These are phyloP conservation scores for Diaporthe humulicola DNA, from an alignment of 2,329 filamentous ascomycete genomes.

Conservation along the genomic window DNA sequence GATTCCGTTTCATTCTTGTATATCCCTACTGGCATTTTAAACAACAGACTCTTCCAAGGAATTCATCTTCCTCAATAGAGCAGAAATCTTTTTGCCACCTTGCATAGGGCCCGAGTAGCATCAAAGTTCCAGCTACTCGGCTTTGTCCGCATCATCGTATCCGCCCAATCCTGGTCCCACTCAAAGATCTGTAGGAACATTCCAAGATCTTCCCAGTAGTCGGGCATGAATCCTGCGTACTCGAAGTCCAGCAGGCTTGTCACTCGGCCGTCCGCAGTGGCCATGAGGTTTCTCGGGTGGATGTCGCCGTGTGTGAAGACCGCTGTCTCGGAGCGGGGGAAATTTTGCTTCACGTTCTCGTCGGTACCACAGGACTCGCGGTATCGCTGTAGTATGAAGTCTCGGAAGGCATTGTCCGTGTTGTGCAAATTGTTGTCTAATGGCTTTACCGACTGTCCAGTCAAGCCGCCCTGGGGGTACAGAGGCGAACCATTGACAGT, in stretches of 20 bases:
- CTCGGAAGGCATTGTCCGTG: neutral
- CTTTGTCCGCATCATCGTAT: neutral
- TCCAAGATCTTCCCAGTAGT: neutral
- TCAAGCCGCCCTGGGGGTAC: neutral
- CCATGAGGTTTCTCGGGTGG: neutral
- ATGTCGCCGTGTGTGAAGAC: conserved; percentile 24
- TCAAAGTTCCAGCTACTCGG: neutral
- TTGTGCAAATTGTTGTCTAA: neutral
- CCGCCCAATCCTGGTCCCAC: neutral
- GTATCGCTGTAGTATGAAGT: neutral
- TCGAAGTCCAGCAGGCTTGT: conserved; percentile 12
- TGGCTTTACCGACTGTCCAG: neutral
- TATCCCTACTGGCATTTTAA: neutral
- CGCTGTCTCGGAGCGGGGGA: neutral
- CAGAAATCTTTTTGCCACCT: neutral
- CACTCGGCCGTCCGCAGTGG: neutral
- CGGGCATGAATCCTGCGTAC: neutral
- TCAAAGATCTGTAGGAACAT: neutral
- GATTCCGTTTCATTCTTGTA: no score
- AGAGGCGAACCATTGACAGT: conserved; percentile 9
- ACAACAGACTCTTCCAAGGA: neutral
- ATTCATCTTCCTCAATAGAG: neutral
- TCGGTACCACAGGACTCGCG: neutral
- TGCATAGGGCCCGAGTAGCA: neutral
- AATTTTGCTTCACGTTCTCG: neutral